Conservation (phyloP, 2,329 filamentous ascomycete genomes). For the Scedosporium minutisporum region DNA sequence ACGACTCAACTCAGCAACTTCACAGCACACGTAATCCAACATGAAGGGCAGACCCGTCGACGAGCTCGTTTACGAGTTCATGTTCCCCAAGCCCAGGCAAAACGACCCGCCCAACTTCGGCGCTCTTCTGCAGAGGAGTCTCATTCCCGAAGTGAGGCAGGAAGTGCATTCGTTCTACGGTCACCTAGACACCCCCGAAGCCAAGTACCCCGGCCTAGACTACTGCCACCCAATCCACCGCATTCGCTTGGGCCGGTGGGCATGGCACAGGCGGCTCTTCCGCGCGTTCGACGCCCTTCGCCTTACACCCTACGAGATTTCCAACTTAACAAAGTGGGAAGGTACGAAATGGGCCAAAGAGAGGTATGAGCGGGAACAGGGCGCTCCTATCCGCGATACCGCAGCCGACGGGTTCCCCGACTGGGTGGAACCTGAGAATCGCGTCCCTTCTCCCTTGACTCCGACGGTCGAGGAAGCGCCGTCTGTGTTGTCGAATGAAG, state of each 20-base stretch:
- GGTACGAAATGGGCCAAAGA: constrained; percentile 77
- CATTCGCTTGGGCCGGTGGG: constrained; percentile 67
- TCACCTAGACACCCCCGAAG: constrained; percentile 68
- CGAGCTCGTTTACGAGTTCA: constrained; percentile 62
- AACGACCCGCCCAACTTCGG: constrained; percentile 65
- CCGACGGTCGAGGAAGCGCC: neutral
- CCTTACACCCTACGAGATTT: constrained; percentile 61
- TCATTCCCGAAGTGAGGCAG: constrained; percentile 69
- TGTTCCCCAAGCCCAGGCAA: constrained; percentile 59
- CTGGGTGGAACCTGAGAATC: constrained; percentile 39
- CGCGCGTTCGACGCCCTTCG: constrained; percentile 62
- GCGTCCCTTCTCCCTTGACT: constrained; percentile 1
- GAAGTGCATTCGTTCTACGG: constrained; percentile 73
- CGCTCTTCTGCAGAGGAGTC: constrained; percentile 56
- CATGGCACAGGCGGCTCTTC: constrained; percentile 68
- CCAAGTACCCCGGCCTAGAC: constrained; percentile 73
- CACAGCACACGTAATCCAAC: constrained; percentile 15
- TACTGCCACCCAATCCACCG: constrained; percentile 66
- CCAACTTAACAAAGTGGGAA: constrained; percentile 69
- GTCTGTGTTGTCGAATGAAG: constrained; percentile 11
- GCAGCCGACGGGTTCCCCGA: constrained; percentile 57
- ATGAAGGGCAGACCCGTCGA: constrained; percentile 68
- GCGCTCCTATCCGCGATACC: constrained; percentile 60
- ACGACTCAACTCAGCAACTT: neutral
- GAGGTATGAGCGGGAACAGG: constrained; percentile 67